Percentiles rank a stretch among this genome's conserved stretches.
Conservation (phyloP, 495 filamentous ascomycete genomes). For the Lentithecium fluviatile region DNA sequence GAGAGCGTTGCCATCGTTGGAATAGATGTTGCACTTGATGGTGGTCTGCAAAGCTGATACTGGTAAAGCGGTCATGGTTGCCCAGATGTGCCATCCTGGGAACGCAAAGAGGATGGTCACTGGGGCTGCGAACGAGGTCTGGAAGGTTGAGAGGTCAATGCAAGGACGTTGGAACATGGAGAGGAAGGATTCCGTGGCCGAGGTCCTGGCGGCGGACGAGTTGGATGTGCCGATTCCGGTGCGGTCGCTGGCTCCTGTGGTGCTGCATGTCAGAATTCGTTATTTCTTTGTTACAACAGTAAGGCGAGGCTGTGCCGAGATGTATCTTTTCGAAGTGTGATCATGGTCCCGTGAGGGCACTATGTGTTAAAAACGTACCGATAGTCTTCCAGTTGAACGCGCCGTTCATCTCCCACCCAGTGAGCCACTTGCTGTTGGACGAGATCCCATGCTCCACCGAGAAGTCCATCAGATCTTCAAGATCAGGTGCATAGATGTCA, state of each 20-base stretch:
- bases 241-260: conserved; percentile 12
- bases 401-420: conserved; percentile 27
- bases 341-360: too few relatives aligned
- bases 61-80: conserved; percentile 11
- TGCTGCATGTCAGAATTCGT: not conserved
- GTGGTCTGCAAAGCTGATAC: conserved; percentile 9
- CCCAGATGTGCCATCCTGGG: conserved; percentile 15
- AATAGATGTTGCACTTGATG: conserved; percentile 18
- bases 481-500: conserved; percentile 2
- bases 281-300: too few relatives aligned
- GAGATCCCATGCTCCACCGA: conserved; percentile 11
- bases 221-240: conserved; percentile 12
- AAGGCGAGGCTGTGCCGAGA: too few relatives aligned
- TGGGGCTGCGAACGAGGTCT: not conserved
- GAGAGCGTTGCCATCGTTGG: not conserved
- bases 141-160: not conserved
- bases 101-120: conserved; percentile 15
- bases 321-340: too few relatives aligned
- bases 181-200: conserved; percentile 1
- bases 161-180: conserved; percentile 7
- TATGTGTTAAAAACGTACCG: conserved; percentile 9
- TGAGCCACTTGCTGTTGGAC: conserved; percentile 13
- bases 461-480: conserved; percentile 9
- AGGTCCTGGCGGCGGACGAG: not conserved
- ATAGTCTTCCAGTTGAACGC: conserved; percentile 35